These are phyloP conservation scores for Papiliotrema flavescens DNA, from an alignment of 1,284 basidiomycete species.

Conservation along the genomic window DNA sequence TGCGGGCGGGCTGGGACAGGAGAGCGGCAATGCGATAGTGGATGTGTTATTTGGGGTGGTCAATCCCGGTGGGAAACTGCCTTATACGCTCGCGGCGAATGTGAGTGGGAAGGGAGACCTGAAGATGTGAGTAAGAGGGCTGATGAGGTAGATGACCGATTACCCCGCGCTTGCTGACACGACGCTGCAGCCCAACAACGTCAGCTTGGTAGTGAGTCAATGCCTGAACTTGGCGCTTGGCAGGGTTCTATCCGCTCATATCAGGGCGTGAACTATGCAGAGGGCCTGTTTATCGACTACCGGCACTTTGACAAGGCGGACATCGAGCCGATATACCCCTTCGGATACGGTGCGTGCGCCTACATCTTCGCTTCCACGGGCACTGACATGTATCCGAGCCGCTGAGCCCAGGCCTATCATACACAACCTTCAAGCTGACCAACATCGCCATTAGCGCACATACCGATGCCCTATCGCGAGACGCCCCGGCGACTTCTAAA, in stretches of 20 bases:
- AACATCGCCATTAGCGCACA: constrained; percentile 14
- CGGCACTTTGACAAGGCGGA: constrained; percentile 47
- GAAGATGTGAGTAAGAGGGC: not conserved
- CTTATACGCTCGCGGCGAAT: constrained; percentile 43
- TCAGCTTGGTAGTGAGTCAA: constrained; percentile 5
- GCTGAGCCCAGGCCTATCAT: constrained; percentile 23
- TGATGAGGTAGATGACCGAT: constrained; percentile 22
- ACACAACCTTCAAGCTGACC: constrained; percentile 43
- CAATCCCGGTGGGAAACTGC: constrained; percentile 63
- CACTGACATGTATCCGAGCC: no score
- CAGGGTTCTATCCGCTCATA: not conserved
- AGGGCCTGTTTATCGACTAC: constrained; percentile 47
- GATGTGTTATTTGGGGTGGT: constrained; percentile 71
- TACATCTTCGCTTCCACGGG: no score
- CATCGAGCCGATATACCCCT: constrained; percentile 47
- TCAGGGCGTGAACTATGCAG: constrained; percentile 21
- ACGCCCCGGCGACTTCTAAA: constrained; percentile 7
- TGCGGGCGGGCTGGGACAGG: constrained; percentile 71
- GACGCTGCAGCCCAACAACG: constrained; percentile 7
- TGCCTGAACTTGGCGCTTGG: no score
- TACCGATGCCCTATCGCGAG: constrained; percentile 9
- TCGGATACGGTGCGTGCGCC: constrained; percentile 45
- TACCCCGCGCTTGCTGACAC: constrained; percentile 28
- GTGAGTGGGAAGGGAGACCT: not conserved
- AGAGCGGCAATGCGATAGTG: constrained; percentile 64